Percentiles rank a stretch among this genome's conserved stretches.
These are phyloP conservation scores for Talaromyces islandicus DNA, from an alignment of 2,329 filamentous ascomycete species.

Conservation along the genomic window DNA sequence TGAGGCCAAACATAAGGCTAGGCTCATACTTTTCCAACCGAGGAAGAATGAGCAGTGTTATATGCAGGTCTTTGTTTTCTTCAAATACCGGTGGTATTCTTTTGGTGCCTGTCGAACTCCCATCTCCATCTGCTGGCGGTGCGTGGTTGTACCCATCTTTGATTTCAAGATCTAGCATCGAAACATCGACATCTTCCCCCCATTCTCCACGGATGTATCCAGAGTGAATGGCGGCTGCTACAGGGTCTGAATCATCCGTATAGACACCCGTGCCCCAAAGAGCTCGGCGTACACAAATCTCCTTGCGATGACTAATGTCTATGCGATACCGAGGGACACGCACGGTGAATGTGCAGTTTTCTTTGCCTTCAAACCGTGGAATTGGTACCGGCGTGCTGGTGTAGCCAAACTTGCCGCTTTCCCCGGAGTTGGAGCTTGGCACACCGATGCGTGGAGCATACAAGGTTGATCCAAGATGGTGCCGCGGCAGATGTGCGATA, in stretches of 20 bases:
- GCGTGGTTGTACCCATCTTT: constrained; percentile 42
- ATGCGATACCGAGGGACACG: constrained; percentile 79
- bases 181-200: constrained; percentile 67
- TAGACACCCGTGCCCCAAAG: constrained; percentile 94
- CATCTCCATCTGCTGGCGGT: constrained; percentile 14
- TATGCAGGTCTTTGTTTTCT: constrained; percentile 70
- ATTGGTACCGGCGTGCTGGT: constrained; percentile 62
- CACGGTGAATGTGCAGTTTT: constrained; percentile 86
- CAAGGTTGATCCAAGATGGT: constrained; percentile 77
- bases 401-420: constrained; percentile 52
- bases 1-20: constrained; percentile 72
- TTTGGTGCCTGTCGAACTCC: constrained; percentile 11
- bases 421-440: constrained; percentile 36
- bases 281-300: constrained; percentile 73
- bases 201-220: constrained; percentile 91
- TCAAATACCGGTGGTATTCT: constrained; percentile 46
- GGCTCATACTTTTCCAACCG: constrained; percentile 69
- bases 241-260: constrained; percentile 88
- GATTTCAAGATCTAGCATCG: constrained; percentile 55
- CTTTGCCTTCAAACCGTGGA: constrained; percentile 68
- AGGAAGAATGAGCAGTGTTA: constrained; percentile 79
- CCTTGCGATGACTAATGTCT: constrained; percentile 62
- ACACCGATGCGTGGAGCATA: constrained; percentile 64
- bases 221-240: constrained; percentile 87
- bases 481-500: constrained; percentile 63